Percentiles rank a stretch among this genome's conserved stretches.
Conservation (phyloP, 2,329 filamentous ascomycete species). For the Sporothrix pallida region DNA sequence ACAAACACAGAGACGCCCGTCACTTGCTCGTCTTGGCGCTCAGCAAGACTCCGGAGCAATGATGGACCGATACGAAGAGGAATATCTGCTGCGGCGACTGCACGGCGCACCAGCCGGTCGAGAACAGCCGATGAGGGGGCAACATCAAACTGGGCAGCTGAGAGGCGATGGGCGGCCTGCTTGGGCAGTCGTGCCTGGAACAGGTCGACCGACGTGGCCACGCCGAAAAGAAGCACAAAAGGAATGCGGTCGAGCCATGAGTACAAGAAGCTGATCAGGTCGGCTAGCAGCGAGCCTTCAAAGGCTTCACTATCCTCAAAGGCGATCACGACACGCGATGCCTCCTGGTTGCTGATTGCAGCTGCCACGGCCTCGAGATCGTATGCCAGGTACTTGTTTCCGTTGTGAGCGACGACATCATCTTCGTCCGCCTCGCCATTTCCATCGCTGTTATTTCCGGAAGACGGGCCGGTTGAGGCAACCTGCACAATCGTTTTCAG, state of each 20-base stretch:
- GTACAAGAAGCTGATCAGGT: constrained; percentile 71
- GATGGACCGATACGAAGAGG: constrained; percentile 67
- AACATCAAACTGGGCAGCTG: constrained; percentile 77
- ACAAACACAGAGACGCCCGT: constrained; percentile 76
- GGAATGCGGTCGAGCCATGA: constrained; percentile 77
- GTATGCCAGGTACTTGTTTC: constrained; percentile 73
- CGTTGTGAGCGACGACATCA: constrained; percentile 56
- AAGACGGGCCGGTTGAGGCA: constrained; percentile 41
- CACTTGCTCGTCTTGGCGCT: constrained; percentile 77
- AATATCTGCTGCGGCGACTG: constrained; percentile 63
- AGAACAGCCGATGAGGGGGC: constrained; percentile 74
- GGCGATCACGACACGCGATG: constrained; percentile 67
- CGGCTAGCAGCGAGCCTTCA: constrained; percentile 72
- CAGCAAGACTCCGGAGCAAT: constrained; percentile 67
- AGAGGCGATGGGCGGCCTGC: constrained; percentile 68
- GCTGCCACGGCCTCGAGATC: constrained; percentile 74
- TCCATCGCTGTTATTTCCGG: constrained; percentile 48
- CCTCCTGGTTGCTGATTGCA: constrained; percentile 57
- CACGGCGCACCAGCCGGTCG: constrained; percentile 72
- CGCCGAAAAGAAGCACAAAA: constrained; percentile 77
- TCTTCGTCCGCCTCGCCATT: constrained; percentile 57
- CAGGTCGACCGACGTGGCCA: constrained; percentile 81
- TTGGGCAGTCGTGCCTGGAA: constrained; percentile 76
- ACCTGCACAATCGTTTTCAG: constrained; percentile 75
- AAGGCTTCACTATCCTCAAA: constrained; percentile 86